Percentiles rank a stretch among this genome's conserved stretches.
Evolutionary conservation across 495 filamentous ascomycete genomes (phyloP).

Genomic region (Platismatia glauca): DNA sequence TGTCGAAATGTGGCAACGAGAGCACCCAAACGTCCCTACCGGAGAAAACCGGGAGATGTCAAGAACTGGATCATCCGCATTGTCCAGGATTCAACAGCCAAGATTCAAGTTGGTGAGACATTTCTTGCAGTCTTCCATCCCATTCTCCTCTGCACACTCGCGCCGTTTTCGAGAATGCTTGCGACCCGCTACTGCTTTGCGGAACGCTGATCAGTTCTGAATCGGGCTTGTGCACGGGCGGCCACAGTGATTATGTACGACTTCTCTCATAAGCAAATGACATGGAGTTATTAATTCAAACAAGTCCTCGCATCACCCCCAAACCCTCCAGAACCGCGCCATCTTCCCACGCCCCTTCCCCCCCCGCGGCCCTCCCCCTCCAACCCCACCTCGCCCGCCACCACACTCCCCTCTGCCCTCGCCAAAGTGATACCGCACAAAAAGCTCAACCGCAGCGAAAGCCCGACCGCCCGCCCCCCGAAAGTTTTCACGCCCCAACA

Average conservation of each 20-base stretch:
- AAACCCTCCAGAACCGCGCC: neutral
- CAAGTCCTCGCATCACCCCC: neutral
- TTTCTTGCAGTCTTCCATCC: slow-evolving; percentile 25
- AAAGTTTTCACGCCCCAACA: neutral
- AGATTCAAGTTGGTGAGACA: slow-evolving; percentile 29
- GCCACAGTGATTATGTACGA: too few species aligned
- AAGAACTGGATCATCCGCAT: slow-evolving; percentile 37
- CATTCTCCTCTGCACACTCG: slow-evolving; percentile 22
- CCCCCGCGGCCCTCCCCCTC: neutral
- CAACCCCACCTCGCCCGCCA: neutral
- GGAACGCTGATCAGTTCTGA: neutral
- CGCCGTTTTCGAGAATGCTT: slow-evolving; percentile 27
- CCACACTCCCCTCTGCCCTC: neutral
- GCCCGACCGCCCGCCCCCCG: neutral
- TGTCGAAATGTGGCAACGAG: slow-evolving; percentile 39
- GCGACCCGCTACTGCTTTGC: slow-evolving; percentile 18
- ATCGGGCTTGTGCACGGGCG: slow-evolving; percentile 1
- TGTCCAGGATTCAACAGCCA: slow-evolving; percentile 43
- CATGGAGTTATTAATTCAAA: neutral
- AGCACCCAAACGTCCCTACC: slow-evolving; percentile 25
- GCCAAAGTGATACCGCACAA: neutral
- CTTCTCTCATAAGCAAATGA: too few species aligned
- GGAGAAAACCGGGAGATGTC: slow-evolving; percentile 33
- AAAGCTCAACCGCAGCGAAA: neutral
- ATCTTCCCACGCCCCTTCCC: too few species aligned